Percentiles rank a stretch among this genome's conserved stretches.
Conservation (phyloP, 305 asterid species). For the Rubia tinctorum region DNA sequence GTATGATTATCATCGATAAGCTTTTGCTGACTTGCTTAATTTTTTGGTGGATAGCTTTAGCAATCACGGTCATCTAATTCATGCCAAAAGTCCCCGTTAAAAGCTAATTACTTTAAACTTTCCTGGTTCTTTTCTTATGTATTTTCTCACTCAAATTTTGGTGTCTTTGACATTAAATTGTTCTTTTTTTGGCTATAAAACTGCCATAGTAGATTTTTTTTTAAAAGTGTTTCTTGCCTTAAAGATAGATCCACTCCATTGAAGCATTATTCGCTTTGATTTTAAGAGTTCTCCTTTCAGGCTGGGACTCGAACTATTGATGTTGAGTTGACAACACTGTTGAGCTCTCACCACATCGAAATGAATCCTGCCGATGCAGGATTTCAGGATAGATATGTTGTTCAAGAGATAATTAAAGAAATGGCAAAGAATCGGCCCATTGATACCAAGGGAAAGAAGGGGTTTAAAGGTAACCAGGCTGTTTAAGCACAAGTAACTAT, state of each 20-base stretch:
- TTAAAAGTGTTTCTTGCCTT: not conserved
- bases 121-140: not conserved
- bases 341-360: conserved; percentile 87
- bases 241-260: not conserved
- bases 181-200: not conserved
- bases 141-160: not conserved
- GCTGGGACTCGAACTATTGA: conserved; percentile 85
- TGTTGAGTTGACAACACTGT: conserved; percentile 84
- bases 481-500: not conserved
- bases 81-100: not conserved
- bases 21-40: not conserved
- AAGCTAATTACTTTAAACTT: not conserved
- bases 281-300: conserved; percentile 37
- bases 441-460: conserved; percentile 87
- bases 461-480: conserved; percentile 69
- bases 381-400: conserved; percentile 91
- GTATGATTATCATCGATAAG: not conserved
- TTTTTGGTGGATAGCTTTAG: not conserved
- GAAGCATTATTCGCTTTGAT: conserved; percentile 17
- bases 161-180: not conserved
- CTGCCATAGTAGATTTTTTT: too few relatives aligned
- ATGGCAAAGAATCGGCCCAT: conserved; percentile 97
- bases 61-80: not conserved
- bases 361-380: conserved; percentile 95
- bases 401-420: conserved; percentile 94